Evolutionary conservation across 225 moss, liverwort and hornwort genomes (phyloP).

Genomic region (Straminergon stramineum): DNA sequence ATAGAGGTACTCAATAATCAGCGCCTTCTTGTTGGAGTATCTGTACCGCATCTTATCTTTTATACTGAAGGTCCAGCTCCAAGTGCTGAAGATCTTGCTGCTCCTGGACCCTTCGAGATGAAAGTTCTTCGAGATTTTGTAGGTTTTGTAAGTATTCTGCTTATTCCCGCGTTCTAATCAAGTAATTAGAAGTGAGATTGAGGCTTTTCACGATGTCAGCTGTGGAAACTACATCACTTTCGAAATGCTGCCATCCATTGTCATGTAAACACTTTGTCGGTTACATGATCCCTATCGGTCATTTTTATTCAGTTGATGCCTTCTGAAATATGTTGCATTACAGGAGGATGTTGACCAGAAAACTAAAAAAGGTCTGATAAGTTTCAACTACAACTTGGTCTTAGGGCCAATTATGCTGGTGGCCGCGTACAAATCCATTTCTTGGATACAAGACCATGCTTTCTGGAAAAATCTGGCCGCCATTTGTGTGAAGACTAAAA

Average conservation of each 20-base stretch:
- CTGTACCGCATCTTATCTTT: slow-evolving; percentile 59
- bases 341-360: slow-evolving; percentile 68
- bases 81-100: slow-evolving; percentile 17
- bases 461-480: slow-evolving; percentile 69
- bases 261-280: neutral
- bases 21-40: slow-evolving; percentile 53
- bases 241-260: neutral
- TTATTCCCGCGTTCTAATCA: neutral
- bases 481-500: slow-evolving; percentile 68
- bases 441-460: slow-evolving; percentile 49
- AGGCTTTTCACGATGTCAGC: neutral
- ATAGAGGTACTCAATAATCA: slow-evolving; percentile 35
- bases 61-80: slow-evolving; percentile 20
- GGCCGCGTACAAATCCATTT: slow-evolving; percentile 66
- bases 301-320: neutral
- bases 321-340: neutral
- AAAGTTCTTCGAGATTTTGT: slow-evolving; percentile 66
- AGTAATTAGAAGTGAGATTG: neutral
- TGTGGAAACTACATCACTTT: neutral
- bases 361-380: slow-evolving; percentile 39
- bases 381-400: slow-evolving; percentile 69
- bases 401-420: slow-evolving; percentile 55
- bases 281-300: neutral
- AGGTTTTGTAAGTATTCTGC: slow-evolving; percentile 53
- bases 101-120: slow-evolving; percentile 39